Evolutionary conservation across 2,329 filamentous ascomycete genomes (phyloP), one percentile per base, ranked within the genome.

Genomic region (Diaporthe sp.): DNA sequence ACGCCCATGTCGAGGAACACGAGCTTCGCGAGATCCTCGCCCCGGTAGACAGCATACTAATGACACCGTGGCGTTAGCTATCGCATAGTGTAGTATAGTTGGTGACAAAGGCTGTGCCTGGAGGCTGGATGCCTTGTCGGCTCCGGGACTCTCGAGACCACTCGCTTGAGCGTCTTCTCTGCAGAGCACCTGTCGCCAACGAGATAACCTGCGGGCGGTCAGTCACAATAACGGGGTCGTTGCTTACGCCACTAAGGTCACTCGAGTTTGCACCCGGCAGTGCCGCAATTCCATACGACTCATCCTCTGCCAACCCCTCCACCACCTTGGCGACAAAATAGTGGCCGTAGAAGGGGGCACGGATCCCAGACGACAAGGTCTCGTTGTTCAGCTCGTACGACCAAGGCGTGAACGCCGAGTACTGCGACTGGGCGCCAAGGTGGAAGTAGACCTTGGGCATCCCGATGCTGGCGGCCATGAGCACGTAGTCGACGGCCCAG

Each of bases 401-500:
- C 19, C 74, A 70, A 62, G 79, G 61, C 75, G 77, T 61, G 73
- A 77, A 76, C 3, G 75, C 73, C 46, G 65, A 72, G 75, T 76
- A 76, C 55, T 76, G 68, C 25, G 67, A 68, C 61, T 75, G 51
- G 57, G 73, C 75, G 17, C 75, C 75, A 28, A 76, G 81, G 81
- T 88, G 87, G 82, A 88, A 88, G 78, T 86, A 87, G 0, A 82
- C 78, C 80, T 82, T 82, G 61, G 79, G 76, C 31, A 85, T 79
- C 25, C 82, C 83, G 49, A 84, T 75, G 37, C 81, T 78, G 2
- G 84, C 83, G 55, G 81, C 83, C 68, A 79, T 78, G 42, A 85
- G 81, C 79, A 83, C 81, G 79, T 86, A 88, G 80, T 89, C 87
- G 39, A 87, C 81, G 70, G 83, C 83, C 87, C 87, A 89, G 10